Evolutionary conservation across 192 early-diverging fungal genomes (phyloP).

Genomic region (Backusella westeae): DNA sequence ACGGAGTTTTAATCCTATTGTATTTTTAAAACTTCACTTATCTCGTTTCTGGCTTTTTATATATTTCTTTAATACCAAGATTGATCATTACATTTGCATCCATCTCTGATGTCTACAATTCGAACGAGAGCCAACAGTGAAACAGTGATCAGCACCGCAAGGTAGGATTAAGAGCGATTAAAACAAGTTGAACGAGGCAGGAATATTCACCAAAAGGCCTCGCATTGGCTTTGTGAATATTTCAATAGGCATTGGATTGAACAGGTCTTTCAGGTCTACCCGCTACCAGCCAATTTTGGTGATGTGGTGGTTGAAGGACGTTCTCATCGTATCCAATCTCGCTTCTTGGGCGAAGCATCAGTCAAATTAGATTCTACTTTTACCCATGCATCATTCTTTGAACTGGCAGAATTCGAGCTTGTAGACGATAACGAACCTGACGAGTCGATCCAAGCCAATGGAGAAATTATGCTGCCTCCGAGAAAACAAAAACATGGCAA

Average conservation of each 20-base stretch:
- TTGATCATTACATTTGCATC: not conserved
- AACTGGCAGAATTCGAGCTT: not conserved
- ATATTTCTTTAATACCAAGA: conserved; percentile 1
- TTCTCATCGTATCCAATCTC: conserved; percentile 14
- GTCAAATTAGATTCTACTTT: not conserved
- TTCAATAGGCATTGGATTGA: conserved; percentile 1
- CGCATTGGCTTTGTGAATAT: not conserved
- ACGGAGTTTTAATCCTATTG: not conserved
- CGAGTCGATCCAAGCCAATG: conserved; percentile 7
- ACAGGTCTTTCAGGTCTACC: conserved; percentile 3
- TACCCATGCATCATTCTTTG: conserved; percentile 14
- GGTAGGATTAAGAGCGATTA: not conserved
- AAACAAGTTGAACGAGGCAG: not conserved
- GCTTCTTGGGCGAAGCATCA: conserved; percentile 37
- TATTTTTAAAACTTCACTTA: conserved; percentile 1
- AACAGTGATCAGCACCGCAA: not conserved
- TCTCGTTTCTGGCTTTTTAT: not conserved
- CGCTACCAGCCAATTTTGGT: not conserved
- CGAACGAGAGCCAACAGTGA: conserved; percentile 5
- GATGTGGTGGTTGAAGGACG: not conserved
- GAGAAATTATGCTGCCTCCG: conserved; percentile 3
- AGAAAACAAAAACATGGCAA: conserved; percentile 17
- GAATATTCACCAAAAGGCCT: not conserved
- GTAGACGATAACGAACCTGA: not conserved
- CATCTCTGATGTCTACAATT: conserved; percentile 6